Evolutionary conservation across 352 stramenopile species (phyloP).

Genomic region (Thalassiosira livingstoniorum): DNA sequence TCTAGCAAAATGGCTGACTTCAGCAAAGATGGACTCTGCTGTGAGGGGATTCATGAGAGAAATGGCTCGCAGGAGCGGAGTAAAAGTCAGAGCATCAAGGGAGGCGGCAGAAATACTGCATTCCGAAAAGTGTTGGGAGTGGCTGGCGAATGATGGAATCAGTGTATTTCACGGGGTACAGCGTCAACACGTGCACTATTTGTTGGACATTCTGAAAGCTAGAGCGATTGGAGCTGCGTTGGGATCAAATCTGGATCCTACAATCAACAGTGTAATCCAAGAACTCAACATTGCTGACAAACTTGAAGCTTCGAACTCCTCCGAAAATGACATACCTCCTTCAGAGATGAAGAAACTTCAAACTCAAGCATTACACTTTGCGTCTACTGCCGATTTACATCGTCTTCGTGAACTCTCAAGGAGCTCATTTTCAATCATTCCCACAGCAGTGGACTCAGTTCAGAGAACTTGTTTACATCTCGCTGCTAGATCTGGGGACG

Average conservation of each 20-base stretch:
- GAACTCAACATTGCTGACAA: conserved; percentile 54
- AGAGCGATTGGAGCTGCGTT: conserved; percentile 62
- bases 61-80: conserved; percentile 67
- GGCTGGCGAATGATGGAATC: conserved; percentile 27
- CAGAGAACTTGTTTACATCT: conserved; percentile 68
- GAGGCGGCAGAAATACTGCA: conserved; percentile 75
- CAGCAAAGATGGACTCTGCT: conserved; percentile 64
- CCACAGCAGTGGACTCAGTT: conserved; percentile 51
- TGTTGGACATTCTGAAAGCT: conserved; percentile 63
- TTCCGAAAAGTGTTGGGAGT: conserved; percentile 63
- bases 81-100: conserved; percentile 74
- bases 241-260: conserved; percentile 58
- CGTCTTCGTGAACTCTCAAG: conserved; percentile 55
- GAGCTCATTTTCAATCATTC: conserved; percentile 49
- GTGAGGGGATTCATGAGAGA: conserved; percentile 74
- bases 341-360: conserved; percentile 19
- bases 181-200: conserved; percentile 18
- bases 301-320: background rate
- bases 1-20: conserved; percentile 71
- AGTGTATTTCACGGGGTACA: conserved; percentile 70
- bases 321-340: conserved; percentile 10
- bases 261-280: conserved; percentile 60
- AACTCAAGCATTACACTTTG: conserved; percentile 47
- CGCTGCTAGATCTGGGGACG: conserved; percentile 57
- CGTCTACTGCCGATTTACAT: conserved; percentile 43